These are phyloP conservation scores for Castanopsis chinensis DNA, from an alignment of 306 rosid species.

Conservation along the genomic window DNA sequence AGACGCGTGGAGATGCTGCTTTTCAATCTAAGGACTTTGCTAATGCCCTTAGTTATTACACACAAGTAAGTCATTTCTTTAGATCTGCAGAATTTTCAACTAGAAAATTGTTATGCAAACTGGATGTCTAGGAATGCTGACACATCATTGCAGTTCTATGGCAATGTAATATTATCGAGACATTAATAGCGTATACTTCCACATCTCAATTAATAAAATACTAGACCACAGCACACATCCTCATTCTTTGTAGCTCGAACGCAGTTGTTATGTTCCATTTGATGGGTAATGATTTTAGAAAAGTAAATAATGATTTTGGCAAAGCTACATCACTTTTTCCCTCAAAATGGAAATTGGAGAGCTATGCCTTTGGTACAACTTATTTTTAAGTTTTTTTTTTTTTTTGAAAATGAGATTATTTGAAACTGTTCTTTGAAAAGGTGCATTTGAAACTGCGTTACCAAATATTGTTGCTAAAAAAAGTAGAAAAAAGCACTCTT, in stretches of 20 bases:
- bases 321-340: too few species aligned
- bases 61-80: constrained; percentile 59
- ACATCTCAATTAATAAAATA: not conserved
- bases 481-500: not conserved
- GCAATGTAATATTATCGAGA: not conserved
- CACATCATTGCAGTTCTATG: not conserved
- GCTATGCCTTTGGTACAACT: too few species aligned
- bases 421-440: too few species aligned
- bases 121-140: not conserved
- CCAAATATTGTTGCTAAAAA: too few species aligned
- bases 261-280: not conserved
- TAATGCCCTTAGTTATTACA: constrained; percentile 68
- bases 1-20: constrained; percentile 87
- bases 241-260: not conserved
- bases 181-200: not conserved
- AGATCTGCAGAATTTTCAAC: constrained; percentile 3
- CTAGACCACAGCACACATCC: not conserved
- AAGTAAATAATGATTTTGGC: not conserved
- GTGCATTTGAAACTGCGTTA: too few species aligned
- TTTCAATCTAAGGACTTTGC: constrained; percentile 77
- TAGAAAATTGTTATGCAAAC: not conserved
- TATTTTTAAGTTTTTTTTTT: too few species aligned
- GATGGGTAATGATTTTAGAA: not conserved
- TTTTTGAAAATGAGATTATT: too few species aligned
- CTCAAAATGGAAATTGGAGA: not conserved